Evolutionary conservation across 768 basidiomycete genomes (phyloP), one percentile per base, ranked within the genome.

Genomic region (Leccinum sublutescens): DNA sequence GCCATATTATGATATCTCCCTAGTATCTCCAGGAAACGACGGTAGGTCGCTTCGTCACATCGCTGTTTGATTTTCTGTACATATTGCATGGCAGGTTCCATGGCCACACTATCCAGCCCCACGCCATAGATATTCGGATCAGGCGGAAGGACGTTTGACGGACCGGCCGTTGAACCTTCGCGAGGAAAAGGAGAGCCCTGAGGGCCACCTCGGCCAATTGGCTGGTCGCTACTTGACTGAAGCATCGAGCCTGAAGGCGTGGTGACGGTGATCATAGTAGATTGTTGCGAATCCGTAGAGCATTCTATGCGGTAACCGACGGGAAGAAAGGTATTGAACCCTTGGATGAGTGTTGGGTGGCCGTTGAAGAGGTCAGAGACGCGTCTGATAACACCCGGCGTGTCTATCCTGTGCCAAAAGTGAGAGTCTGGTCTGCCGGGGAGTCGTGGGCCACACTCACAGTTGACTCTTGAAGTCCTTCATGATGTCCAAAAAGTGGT

Each of bases 301-400:
- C 86, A 88, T 64, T 96, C 93, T 72, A 99, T 98, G 51, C 91
- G 87, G 70, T 98, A 99, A 15, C 96, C 96, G 21, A 85, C 82
- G 3, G 96, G 96, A 11, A 99, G 82, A 76, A 98, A 99, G 0
- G 95, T 97, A 76, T 98, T 98, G 82, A 99, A 99, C 10, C 95
- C 95, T 74, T 96, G 93, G 50, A 99, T 98, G 61, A 99, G 88
- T 5, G 79, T 71, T 0, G 93, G 92, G 67, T 97, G 93, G 2
- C 92, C 93, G 57, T 87, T 85, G 77, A 99, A 98, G 25, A 99
- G 85, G 52, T 87, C 84, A 1, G 95, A 96, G 29, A 98, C 96
- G 54, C 95, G 92, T 68, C 88, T 87, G 68, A 99, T 99, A 50
- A 99, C 96, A 38, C 94, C 95, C 0, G 96, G 96, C 0, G 96